Evolutionary conservation across 192 early-diverging fungal species (phyloP), one percentile per base, ranked within the genome.

Genomic region (Backusella sp.): DNA sequence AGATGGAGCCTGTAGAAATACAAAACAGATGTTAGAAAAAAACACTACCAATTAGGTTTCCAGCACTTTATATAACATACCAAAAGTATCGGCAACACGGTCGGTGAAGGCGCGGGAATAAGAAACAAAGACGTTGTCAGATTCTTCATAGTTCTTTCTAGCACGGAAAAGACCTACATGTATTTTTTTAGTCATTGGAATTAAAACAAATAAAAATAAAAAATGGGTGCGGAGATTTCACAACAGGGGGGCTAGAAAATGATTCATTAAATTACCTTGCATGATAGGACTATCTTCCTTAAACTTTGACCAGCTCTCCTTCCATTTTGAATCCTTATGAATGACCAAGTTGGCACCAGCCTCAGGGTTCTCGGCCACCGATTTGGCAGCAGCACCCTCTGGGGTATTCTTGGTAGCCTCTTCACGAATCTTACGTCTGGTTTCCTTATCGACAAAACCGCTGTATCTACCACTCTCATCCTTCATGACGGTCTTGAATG

Each of bases 241-340:
- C 53, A 21, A n/a, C 23, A 66, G 14, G 37, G 41, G 36, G 28
- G 36, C 36, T 41, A 21, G 34, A 28, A 35, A 28, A 35, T 32
- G 32, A 32, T 35, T 65, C 23, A 17, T 67, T 14, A 35, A 19
- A 35, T 35, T 65, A 80, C 91, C 90, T 82, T 96, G 93, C 81
- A 94, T 92, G 34, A 99, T 79, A 46, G 94, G 89, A 86, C 87
- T 95, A 62, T 89, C 92, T 68, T 95, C 94, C 85, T 95, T 96
- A 84, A 98, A 97, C 68, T 92, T 92, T 34, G 90, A 88, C 98
- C 98, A 99, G 78, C 90, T 90, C 85, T 92, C 92, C 81, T 95
- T 94, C 90, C 93, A 92, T 73, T 88, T 90, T 68, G 94, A 90
- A 72, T 94, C 91, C 87, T 95, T 92, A 86, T 97, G 94, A 52